Conservation (phyloP, 257 asterid species). For the Solanum pimpinellifolium region DNA sequence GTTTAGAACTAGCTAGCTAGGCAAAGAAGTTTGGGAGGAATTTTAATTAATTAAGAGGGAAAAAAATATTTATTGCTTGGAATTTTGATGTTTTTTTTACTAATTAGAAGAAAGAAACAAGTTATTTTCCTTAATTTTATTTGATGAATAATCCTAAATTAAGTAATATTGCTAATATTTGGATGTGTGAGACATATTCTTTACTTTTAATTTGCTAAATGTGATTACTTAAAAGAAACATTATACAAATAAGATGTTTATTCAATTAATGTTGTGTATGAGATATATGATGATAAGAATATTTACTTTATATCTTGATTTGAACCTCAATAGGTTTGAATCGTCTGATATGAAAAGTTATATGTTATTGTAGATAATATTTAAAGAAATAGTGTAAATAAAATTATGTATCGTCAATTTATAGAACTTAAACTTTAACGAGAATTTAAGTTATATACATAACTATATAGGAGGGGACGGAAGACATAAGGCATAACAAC, state of each 20-base stretch:
- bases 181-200: neutral
- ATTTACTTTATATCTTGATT: neutral
- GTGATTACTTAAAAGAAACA: neutral
- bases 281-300: neutral
- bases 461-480: neutral
- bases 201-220: neutral
- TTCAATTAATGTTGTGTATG: neutral
- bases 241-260: neutral
- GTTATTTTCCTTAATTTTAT: neutral
- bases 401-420: neutral
- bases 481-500: neutral
- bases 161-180: neutral
- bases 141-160: neutral
- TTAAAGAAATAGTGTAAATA: neutral
- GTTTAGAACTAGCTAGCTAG: neutral
- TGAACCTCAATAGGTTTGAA: neutral
- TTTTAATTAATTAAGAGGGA: neutral
- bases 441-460: neutral
- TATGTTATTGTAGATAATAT: neutral
- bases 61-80: neutral
- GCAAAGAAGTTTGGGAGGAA: neutral
- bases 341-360: neutral
- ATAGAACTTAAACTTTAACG: neutral
- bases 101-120: neutral
- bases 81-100: neutral